Evolutionary conservation across 2,329 filamentous ascomycete species (phyloP), one percentile per base, ranked within the genome.

Genomic region (Cytospora piceicola): DNA sequence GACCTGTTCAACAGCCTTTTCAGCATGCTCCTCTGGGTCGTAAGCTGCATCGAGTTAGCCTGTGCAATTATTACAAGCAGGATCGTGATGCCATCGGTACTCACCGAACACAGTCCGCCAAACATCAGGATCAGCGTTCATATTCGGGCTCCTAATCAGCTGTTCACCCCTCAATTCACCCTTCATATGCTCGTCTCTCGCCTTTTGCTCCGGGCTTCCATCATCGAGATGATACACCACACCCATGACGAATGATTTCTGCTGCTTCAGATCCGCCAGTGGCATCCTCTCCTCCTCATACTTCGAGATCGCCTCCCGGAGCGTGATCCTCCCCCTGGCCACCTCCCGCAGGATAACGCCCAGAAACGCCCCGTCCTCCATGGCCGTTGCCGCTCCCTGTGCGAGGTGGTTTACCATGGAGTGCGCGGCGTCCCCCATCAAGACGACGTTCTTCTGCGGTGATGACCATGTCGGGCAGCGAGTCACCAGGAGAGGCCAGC

Each of bases 401-500:
- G 78, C 78, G 75, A 80, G 78, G 67, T 80, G 75, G 64, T 80
- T 78, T 22, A 76, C 73, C 79, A 80, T 80, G 42, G 68, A 65
- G 69, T 78, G 79, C 0, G 76, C 78, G 0, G 78, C 78, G 69
- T 80, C 78, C 11, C 79, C 80, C 64, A 80, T 77, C n/a, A 82
- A 69, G 2, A 80, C 77, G 4, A 81, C 73, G 61, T 79, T 81
- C 69, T 76, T 78, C 57, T 75, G 70, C 1, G 74, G 70, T 46
- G 75, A 79, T 1, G 76, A 79, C 79, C 78, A 82, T 1, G 73
- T 69, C 61, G 80, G 69, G 4, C 78, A 78, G 1, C 77, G 78
- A 4, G 79, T 78, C 30, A 80, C 76, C 57, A 82, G 72, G 15
- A 82, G 71, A 8, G 79, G 79, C 80, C 79, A 82, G 42, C 78